Base-by-base conservation (phyloP, 495 filamentous ascomycete species). In the Lasiosphaeriaceae sp. region DNA sequence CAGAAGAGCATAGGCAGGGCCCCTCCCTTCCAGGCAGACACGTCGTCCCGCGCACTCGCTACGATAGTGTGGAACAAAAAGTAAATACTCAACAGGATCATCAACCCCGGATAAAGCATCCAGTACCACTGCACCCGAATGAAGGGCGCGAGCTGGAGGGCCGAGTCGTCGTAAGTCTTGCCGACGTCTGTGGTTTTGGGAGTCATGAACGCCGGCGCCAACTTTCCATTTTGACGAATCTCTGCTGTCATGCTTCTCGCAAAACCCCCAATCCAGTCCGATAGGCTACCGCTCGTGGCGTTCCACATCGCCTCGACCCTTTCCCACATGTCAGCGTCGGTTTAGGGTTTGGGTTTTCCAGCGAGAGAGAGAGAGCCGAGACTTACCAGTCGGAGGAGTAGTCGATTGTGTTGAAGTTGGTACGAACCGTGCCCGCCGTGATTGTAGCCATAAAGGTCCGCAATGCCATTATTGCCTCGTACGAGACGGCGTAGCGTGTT, bases 321-420 rank as follows among this genome's bases (percentile, higher is more conserved):
- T n/a, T n/a, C n/a, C n/a, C n/a, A n/a, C n/a, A n/a, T n/a, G n/a
- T n/a, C n/a, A n/a, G n/a, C n/a, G n/a, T n/a, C n/a, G n/a, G n/a
- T n/a, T n/a, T n/a, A n/a, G n/a, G n/a, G n/a, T n/a, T n/a, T n/a
- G n/a, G n/a, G n/a, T n/a, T n/a, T n/a, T n/a, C n/a, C n/a, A n/a
- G n/a, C n/a, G n/a, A n/a, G n/a, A n/a, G n/a, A n/a, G n/a, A n/a
- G n/a, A n/a, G n/a, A n/a, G n/a, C n/a, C n/a, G n/a, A n/a, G n/a
- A n/a, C n/a, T n/a, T n/a, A n/a, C n/a, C 71, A 74, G 60, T 73
- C 72, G 8, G 69, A 71, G n/a, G 71, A 67, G 29, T 69, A 68
- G 26, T 63, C 50, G 35, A 72, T 22, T 9, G 46, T 63, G 37
- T 56, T 65, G 11, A 56, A 35, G 17, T 60, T 55, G 16, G 57